Base-by-base conservation (phyloP, 1,284 basidiomycete species). In the Irpex sp. region DNA sequence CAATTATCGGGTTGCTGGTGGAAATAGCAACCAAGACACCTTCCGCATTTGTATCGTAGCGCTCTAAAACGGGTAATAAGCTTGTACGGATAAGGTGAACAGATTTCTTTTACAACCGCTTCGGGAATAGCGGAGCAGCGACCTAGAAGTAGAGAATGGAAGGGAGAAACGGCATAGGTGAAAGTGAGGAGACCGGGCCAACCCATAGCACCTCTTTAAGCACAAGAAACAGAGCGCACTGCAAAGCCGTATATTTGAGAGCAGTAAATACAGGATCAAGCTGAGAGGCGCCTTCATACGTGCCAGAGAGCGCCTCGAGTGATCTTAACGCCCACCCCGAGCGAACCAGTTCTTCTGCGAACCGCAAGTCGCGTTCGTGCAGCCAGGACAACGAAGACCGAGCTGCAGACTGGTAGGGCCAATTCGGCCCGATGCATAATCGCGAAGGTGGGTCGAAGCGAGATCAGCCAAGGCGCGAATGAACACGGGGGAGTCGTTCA, bases 401-500 rank as follows among this genome's bases (percentile, higher is more conserved):
- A 99, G 81, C 79, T 99, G 97, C 44, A 86, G 79, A 69, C 89
- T 92, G 40, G 88, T 86, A 6, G 88, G 86, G 4, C 87, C 87
- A 26, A 72, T 69, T 65, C 80, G 81, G 7, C 85, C 84, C 4
- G 81, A 69, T 37, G 77, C 74, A 67, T 85, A 88, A 57, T 88
- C 85, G 60, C 81, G 82, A 64, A 99, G 80, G 75, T 99, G 97
- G 61, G 85, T 79, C n/a, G 88, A 82, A 37, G 90, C 90, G 64
- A 99, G 91, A 75, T 99, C 97, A 2, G 97, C 97, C 34, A 99
- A 82, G 2, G 96, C 96, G n/a, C 94, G 89, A 68, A 97, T 91
- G 77, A 99, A 99, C 61, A 96, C 93, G 0, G 97, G 97, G n/a
- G 94, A 96, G 67, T 92, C 96, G 77, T 99, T 99, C 64, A 99